Conservation (phyloP, 2,329 filamentous ascomycete genomes). For the Beauveria sp. region DNA sequence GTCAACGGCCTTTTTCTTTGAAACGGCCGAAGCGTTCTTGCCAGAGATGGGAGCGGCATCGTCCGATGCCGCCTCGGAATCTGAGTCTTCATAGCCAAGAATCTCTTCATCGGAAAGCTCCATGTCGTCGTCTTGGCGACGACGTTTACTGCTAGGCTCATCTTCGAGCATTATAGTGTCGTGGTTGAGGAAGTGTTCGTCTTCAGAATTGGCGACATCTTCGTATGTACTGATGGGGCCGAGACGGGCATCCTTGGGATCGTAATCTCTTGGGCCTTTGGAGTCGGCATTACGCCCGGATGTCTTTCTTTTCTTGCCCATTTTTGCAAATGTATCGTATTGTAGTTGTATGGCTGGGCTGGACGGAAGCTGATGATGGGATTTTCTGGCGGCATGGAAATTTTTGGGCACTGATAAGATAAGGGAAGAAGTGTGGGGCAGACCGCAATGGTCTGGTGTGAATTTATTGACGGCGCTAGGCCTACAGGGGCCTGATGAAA, state of each 20-base stretch:
- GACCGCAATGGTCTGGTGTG: no score
- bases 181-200: conserved; percentile 82
- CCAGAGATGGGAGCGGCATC: conserved; percentile 35
- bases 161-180: conserved; percentile 86
- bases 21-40: conserved; percentile 17
- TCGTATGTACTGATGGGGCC: conserved; percentile 58
- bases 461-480: not conserved
- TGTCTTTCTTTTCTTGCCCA: conserved; percentile 67
- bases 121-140: conserved; percentile 60
- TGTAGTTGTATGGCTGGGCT: not conserved
- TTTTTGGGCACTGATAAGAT: conserved; percentile 12
- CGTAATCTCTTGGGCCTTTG: conserved; percentile 46
- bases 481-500: not conserved
- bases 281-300: conserved; percentile 38
- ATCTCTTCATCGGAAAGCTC: conserved; percentile 58
- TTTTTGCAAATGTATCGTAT: conserved; percentile 21
- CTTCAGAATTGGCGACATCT: conserved; percentile 87
- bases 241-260: conserved; percentile 54
- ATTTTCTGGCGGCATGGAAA: conserved; percentile 8
- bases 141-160: conserved; percentile 67
- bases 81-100: conserved; percentile 39
- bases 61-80: conserved; percentile 30
- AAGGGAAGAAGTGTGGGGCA: not conserved
- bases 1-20: conserved; percentile 29
- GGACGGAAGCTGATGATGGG: not conserved